phyloP scores from a whole-genome alignment of 2,329 filamentous ascomycete genomes.

The Penicillium brevicompactum region DNA sequence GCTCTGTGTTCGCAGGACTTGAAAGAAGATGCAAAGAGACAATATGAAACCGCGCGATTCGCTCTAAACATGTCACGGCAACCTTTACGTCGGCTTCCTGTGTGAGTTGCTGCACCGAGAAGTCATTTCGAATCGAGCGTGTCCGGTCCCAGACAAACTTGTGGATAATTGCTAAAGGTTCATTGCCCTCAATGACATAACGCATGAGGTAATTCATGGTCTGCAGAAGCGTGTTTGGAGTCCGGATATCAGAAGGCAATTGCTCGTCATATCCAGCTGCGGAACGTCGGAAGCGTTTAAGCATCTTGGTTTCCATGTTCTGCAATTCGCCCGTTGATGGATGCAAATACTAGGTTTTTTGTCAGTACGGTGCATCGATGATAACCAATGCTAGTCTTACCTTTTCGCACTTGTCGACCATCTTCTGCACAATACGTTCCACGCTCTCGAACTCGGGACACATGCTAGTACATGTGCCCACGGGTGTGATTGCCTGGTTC shows the following conservation, averaged over 20 bases:
- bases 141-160: constrained; percentile 69
- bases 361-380: not conserved
- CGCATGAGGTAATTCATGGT: constrained; percentile 53
- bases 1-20: constrained; percentile 52
- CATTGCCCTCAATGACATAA: constrained; percentile 53
- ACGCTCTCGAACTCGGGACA: constrained; percentile 66
- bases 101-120: constrained; percentile 63
- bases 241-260: constrained; percentile 64
- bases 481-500: constrained; percentile 62
- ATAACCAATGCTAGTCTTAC: constrained; percentile 35
- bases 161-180: constrained; percentile 56
- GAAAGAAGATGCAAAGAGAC: constrained; percentile 63
- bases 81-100: constrained; percentile 58
- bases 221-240: constrained; percentile 52
- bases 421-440: constrained; percentile 63
- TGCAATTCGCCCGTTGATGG: constrained; percentile 37
- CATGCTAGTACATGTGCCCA: constrained; percentile 65
- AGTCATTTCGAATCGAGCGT: constrained; percentile 65
- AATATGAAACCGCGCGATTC: constrained; percentile 66
- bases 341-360: constrained; percentile 35
- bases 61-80: constrained; percentile 63
- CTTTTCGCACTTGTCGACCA: constrained; percentile 63
- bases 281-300: constrained; percentile 65
- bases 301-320: constrained; percentile 53
- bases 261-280: constrained; percentile 66